Evolutionary conservation across 139 green algal species (phyloP).

Genomic region (Parachlorella kessleri): DNA sequence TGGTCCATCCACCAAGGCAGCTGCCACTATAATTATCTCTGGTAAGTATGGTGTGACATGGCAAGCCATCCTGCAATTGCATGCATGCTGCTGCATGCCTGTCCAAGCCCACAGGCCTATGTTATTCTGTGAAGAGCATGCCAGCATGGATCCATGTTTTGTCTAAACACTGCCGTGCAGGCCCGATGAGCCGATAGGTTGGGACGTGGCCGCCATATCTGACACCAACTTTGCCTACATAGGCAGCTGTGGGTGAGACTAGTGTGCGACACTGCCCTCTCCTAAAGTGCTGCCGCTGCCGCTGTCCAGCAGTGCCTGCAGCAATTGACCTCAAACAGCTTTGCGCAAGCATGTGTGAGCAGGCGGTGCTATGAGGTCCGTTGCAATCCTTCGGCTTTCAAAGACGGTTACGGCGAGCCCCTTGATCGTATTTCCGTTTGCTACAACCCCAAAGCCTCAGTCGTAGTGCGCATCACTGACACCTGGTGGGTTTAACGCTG

Average conservation of each 20-base stretch:
- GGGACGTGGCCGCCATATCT: background rate
- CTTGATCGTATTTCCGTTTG: background rate
- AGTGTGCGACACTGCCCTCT: too few species aligned
- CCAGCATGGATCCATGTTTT: too few species aligned
- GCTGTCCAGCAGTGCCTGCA: too few species aligned
- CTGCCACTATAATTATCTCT: background rate
- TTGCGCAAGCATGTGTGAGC: too few species aligned
- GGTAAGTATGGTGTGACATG: background rate
- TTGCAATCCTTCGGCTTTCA: background rate
- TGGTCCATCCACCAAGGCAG: background rate
- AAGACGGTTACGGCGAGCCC: background rate
- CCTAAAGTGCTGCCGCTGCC: too few species aligned
- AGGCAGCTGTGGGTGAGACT: background rate
- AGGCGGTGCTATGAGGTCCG: background rate
- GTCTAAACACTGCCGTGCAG: too few species aligned
- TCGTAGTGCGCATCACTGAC: background rate
- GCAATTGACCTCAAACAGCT: too few species aligned
- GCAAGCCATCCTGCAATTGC: too few species aligned
- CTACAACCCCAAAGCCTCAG: background rate
- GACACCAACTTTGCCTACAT: background rate
- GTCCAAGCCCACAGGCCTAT: too few species aligned
- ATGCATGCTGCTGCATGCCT: too few species aligned
- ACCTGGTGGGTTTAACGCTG: background rate
- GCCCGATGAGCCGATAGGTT: background rate
- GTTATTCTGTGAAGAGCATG: too few species aligned